These are phyloP conservation scores for Pyronema domesticum DNA, from an alignment of 495 filamentous ascomycete species.

Conservation along the genomic window DNA sequence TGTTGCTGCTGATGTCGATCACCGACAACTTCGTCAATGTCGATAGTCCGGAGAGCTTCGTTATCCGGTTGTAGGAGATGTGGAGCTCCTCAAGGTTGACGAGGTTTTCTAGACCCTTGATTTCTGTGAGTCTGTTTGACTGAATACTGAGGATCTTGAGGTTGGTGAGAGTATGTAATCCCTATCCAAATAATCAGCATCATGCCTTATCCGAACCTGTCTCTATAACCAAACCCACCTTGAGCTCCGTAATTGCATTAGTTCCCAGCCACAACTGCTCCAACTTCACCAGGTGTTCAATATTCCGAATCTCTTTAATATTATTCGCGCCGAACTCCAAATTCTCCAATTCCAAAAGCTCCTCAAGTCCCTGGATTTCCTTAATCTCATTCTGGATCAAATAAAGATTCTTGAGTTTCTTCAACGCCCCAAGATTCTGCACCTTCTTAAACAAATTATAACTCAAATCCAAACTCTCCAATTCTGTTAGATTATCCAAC, in stretches of 20 bases:
- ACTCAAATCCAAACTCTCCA: conserved; percentile 72
- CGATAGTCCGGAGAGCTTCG: conserved; percentile 57
- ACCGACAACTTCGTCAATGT: conserved; percentile 50
- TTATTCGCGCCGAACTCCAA: conserved; percentile 83
- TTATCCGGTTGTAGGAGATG: conserved; percentile 91
- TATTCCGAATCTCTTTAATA: conserved; percentile 73
- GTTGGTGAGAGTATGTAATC: conserved; percentile 50
- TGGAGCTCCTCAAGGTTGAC: conserved; percentile 85
- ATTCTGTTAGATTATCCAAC: conserved; percentile 53
- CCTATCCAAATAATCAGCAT: conserved; percentile 25
- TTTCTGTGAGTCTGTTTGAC: conserved; percentile 76
- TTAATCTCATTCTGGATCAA: conserved; percentile 91
- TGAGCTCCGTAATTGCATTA: conserved; percentile 86
- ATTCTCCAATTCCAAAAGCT: conserved; percentile 53
- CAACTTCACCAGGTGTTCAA: conserved; percentile 54
- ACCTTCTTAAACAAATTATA: conserved; percentile 99
- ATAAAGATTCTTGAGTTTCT: conserved; percentile 65
- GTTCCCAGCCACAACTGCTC: conserved; percentile 93
- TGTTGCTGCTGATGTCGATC: conserved; percentile 83
- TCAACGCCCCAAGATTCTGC: conserved; percentile 67
- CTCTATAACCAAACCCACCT: conserved; percentile 28
- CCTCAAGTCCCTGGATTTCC: conserved; percentile 68
- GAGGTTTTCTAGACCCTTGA: conserved; percentile 54
- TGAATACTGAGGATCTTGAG: conserved; percentile 88
- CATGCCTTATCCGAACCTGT: too few species aligned